Base-by-base conservation (phyloP, 495 filamentous ascomycete species). In the Stereocaulon alpinum region DNA sequence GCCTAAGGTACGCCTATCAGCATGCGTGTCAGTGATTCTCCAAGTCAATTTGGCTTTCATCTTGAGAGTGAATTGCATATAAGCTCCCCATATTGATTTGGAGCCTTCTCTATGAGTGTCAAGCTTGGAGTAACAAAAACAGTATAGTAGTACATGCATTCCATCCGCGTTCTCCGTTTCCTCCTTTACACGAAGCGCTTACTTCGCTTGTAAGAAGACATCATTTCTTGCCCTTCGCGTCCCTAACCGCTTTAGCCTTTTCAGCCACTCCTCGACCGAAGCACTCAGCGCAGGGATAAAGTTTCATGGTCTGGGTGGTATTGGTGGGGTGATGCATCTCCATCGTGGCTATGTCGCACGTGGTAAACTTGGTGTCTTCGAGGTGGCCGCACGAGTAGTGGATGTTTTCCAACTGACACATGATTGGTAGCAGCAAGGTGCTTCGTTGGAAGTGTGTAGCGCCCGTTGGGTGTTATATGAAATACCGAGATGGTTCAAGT, bases 181-280 rank as follows among this genome's bases (percentile, higher is more conserved):
- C 24, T 24, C 24, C 24, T 24, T 24, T 3, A 24, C 24, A 24
- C 24, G 24, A 3, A 24, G 24, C 24, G 1, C 24, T 24, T 30
- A 12, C 14, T 30, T 50, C 27, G 14, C 47, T 50, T 50, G 24
- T 9, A 29, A 9, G 24, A 24, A 24, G 24, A 24, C 24, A 24
- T 56, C 43, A 29, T 47, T 40, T 42, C 52, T 61, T 66, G 3
- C 64, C 49, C 32, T 66, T 30, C 40, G 58, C 64, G 30, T 58
- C 63, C 32, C 69, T 69, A 30, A 59, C 55, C 61, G 61, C 66
- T 57, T 69, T 69, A 18, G 68, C 68, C 29, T 70, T 69, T 9
- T 54, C 53, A 15, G 55, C 62, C 15, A 61, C 65, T 20, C 62
- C 54, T 44, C 48, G 30, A 4, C 37, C 57, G 43, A 64, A 64